Evolutionary conservation across 2,329 filamentous ascomycete species (phyloP), one percentile per base, ranked within the genome.

Genomic region (Nothophaeocryptopus gaeumannii): DNA sequence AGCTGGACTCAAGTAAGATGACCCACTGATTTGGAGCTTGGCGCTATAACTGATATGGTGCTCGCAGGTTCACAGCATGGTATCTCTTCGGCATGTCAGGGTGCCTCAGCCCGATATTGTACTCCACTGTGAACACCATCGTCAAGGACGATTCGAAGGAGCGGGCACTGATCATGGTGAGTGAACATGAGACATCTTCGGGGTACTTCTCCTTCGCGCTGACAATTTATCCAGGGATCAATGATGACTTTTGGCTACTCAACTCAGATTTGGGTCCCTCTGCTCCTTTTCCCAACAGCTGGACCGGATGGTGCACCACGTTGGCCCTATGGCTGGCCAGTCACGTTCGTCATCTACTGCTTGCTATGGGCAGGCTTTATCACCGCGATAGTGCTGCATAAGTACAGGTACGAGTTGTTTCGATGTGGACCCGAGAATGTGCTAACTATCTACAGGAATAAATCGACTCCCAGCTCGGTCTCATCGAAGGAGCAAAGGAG

Each of bases 211-310:
- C 12, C 5, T 20, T 2, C 8, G 11, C 31, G 12, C 40, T 44
- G 40, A 44, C 30, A n/a, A 3, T 35, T 5, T 14, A 15, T 9
- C 2, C 36, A 47, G 35, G 48, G 48, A 12, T 34, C 48, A 16
- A 51, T 51, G 48, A 51, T 51, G 48, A 51, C 48, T n/a, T 46
- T 51, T 34, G 48, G 48, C 37, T 46, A 51, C 26, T 39, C 34
- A 11, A 46, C 46, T 37, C 40, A 51, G 15, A 51, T 51, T 16
- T 51, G 48, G 48, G 48, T 46, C 3, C 48, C 48, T 5, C 32
- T 51, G 1, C 42, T 51, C 4, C 15, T 41, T 1, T 51, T 51
- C 14, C 42, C 48, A 9, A 51, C 47, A 5, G 47, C 47, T 5
- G 47, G 47, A 7, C 26, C 15, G 9, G 31, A 50, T 16, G 47